Conservation (phyloP, 2,329 filamentous ascomycete species). For the Byssochlamys sp. region DNA sequence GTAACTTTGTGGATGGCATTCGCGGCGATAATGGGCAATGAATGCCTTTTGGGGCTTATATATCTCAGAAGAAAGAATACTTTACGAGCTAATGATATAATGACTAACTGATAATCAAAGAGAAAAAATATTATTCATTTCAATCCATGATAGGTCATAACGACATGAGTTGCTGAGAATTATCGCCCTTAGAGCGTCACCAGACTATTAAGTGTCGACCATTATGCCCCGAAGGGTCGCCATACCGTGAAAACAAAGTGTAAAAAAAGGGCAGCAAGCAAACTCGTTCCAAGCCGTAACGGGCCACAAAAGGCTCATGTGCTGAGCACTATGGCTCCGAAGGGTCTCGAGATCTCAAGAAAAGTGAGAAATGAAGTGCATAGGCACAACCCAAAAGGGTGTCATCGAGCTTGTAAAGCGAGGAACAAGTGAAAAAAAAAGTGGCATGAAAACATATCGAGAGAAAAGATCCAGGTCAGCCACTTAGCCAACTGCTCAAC, state of each 20-base stretch:
- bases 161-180: not conserved
- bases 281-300: not conserved
- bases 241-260: not conserved
- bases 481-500: not conserved
- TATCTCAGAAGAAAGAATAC: not conserved
- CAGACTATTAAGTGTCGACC: not conserved
- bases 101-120: not conserved
- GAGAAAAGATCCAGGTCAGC: not conserved
- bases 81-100: not conserved
- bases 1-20: not conserved
- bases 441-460: not conserved
- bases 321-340: not conserved
- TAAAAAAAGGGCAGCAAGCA: not conserved
- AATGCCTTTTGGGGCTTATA: not conserved
- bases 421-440: not conserved
- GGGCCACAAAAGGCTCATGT: not conserved
- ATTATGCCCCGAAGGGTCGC: not conserved
- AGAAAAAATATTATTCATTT: not conserved
- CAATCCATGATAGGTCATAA: not conserved
- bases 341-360: not conserved
- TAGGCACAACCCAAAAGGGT: not conserved
- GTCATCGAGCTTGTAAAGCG: not conserved
- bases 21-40: not conserved
- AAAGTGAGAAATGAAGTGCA: not conserved
- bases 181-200: not conserved